A percentile compares a stretch with the other conserved stretches of the same genome.
These are phyloP conservation scores for Posidonia australis DNA, from an alignment of 106 monocot species.

Conservation along the genomic window DNA sequence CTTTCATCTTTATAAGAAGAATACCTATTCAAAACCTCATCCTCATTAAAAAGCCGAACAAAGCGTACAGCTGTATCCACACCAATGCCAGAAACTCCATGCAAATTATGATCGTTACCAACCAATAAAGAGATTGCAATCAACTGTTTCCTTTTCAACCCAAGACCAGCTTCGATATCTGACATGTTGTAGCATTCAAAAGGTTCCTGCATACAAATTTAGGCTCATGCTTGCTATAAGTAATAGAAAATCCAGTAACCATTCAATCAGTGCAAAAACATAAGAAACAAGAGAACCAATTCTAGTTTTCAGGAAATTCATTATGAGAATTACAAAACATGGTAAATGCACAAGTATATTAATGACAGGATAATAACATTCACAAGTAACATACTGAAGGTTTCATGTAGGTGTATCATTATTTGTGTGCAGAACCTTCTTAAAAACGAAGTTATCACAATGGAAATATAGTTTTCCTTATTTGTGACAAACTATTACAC, in stretches of 20 bases:
- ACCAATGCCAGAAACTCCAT: slow-evolving; percentile 85
- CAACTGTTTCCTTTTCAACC: slow-evolving; percentile 77
- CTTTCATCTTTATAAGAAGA: not conserved
- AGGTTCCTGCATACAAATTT: slow-evolving; percentile 55
- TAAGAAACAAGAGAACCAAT: too few species aligned
- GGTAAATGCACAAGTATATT: not conserved
- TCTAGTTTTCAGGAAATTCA: too few species aligned
- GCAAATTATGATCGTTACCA: slow-evolving; percentile 72
- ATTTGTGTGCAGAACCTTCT: too few species aligned
- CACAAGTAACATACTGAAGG: too few species aligned
- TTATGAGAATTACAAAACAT: not conserved
- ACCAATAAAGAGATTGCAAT: slow-evolving; percentile 71
- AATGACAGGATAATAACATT: too few species aligned
- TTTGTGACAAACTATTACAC: too few species aligned
- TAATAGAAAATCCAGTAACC: too few species aligned
- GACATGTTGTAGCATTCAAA: slow-evolving; percentile 88
- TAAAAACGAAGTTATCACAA: too few species aligned
- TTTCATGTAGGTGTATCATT: too few species aligned
- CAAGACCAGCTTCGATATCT: slow-evolving; percentile 78
- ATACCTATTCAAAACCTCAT: slow-evolving; percentile 73
- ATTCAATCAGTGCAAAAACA: too few species aligned
- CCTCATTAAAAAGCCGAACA: slow-evolving; percentile 58
- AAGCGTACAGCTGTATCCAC: slow-evolving; percentile 83
- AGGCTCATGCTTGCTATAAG: too few species aligned
- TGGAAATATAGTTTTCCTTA: too few species aligned